Evolutionary conservation across 768 basidiomycete species (phyloP).

Genomic region (Tricholoma flavovirens): DNA sequence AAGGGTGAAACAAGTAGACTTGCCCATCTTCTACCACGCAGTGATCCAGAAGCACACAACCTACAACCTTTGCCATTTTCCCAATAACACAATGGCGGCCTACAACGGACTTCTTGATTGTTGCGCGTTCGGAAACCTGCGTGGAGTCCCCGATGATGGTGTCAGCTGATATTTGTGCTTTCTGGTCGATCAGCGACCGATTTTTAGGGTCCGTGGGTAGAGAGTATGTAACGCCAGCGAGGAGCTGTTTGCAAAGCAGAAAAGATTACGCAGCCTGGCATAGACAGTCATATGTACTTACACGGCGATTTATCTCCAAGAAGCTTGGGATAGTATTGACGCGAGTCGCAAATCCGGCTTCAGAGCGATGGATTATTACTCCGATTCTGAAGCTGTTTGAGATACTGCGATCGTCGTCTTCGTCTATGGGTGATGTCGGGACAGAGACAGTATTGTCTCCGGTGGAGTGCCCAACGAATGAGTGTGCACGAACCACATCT

Average conservation of each 20-base stretch:
- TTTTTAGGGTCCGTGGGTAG: conserved; percentile 58
- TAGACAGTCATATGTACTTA: conserved; percentile 27
- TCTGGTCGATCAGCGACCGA: conserved; percentile 67
- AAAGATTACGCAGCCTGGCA: neutral
- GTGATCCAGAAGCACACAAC: conserved; percentile 84
- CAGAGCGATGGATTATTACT: conserved; percentile 49
- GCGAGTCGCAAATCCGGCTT: conserved; percentile 55
- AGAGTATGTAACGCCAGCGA: conserved; percentile 44
- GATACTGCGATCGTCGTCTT: conserved; percentile 28
- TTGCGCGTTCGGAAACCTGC: conserved; percentile 71
- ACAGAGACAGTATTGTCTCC: conserved; percentile 32
- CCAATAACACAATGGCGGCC: conserved; percentile 84
- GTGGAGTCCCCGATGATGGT: conserved; percentile 81
- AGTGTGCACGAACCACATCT: conserved; percentile 8
- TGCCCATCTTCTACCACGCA: conserved; percentile 87
- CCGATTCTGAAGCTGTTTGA: conserved; percentile 57
- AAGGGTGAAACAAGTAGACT: conserved; percentile 16
- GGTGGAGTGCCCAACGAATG: conserved; percentile 14
- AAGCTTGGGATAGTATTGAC: conserved; percentile 75
- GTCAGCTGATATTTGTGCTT: conserved; percentile 79
- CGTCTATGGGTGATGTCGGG: conserved; percentile 39
- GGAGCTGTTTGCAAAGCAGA: conserved; percentile 33
- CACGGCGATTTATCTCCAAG: conserved; percentile 76
- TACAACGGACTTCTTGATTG: conserved; percentile 73
- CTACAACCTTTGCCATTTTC: conserved; percentile 74